Evolutionary conservation across 2,329 filamentous ascomycete genomes (phyloP).

Genomic region (Lojkania enalia): DNA sequence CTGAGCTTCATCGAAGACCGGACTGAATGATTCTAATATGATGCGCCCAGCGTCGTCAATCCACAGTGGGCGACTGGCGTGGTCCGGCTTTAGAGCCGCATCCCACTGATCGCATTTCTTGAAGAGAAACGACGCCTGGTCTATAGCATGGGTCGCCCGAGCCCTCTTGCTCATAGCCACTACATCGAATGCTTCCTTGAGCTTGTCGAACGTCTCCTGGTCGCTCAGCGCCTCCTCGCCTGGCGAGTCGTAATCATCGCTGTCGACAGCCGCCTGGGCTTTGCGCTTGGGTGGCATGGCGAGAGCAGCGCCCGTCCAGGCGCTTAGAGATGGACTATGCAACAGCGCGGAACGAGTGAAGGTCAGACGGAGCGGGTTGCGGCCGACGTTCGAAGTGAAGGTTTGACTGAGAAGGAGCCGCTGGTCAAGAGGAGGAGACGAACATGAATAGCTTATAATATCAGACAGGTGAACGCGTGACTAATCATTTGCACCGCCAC

Average conservation of each 20-base stretch:
- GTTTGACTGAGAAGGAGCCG: too few species aligned
- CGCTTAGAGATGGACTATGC: too few species aligned
- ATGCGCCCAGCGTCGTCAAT: slow-evolving; percentile 87
- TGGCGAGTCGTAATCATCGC: slow-evolving; percentile 60
- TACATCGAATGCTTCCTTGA: slow-evolving; percentile 44
- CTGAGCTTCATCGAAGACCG: slow-evolving; percentile 81
- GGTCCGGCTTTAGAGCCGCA: slow-evolving; percentile 81
- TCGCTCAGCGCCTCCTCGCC: slow-evolving; percentile 53
- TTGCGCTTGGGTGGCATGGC: slow-evolving; percentile 53
- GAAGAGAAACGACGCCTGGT: slow-evolving; percentile 60
- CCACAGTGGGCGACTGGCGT: slow-evolving; percentile 88
- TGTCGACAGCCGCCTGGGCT: slow-evolving; percentile 50
- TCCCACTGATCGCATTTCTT: slow-evolving; percentile 78
- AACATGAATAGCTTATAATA: too few species aligned
- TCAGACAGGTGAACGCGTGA: too few species aligned
- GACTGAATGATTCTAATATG: slow-evolving; percentile 91
- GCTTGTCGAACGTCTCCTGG: slow-evolving; percentile 54
- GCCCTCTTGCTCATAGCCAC: slow-evolving; percentile 38
- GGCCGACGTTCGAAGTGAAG: too few species aligned
- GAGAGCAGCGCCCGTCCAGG: background rate
- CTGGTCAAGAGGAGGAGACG: too few species aligned
- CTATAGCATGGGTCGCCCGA: slow-evolving; percentile 31
- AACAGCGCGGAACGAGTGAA: too few species aligned
- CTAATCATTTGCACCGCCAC: too few species aligned
- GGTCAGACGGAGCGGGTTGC: too few species aligned